Evolutionary conservation across 2,329 filamentous ascomycete genomes (phyloP), one percentile per base, ranked within the genome.

Genomic region (Cadophora sp.): DNA sequence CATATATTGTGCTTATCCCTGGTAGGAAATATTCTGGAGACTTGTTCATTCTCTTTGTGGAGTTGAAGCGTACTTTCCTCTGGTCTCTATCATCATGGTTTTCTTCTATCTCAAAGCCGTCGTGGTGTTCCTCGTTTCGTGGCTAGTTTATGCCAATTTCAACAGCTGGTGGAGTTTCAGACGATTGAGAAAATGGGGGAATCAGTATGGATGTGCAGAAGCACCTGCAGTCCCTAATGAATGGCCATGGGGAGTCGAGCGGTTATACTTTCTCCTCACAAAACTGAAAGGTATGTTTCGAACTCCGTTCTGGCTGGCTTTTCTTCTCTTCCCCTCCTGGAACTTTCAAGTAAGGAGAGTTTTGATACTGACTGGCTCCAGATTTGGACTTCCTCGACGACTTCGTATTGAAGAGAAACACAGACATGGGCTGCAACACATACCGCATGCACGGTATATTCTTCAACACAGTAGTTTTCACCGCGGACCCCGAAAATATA

Each of bases 401-500:
- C 22, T 30, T 72, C 6, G 56, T 72, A 6, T 50, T 65, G 9
- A 27, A 47, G 13, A 65, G 68, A 24, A 67, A 45, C 33, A 62
- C n/a, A 22, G 36, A 65, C 18, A 69, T 71, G 53, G 64, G 67
- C 3, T 48, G 47, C 20, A 22, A 67, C 8, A 73, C 73, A 3
- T 70, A 64, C 36, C 67, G 67, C 4, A 59, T 66, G 16, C 20
- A 67, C 24, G 50, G 51, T n/a, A 20, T 63, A 3, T 65, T 72
- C 50, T 66, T 70, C 33, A 45, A 24, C 39, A 79, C 81, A 1
- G 78, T 83, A 67, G 71, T 87, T 63, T 74, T 81, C 50, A 87
- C 84, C 0, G 78, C 58, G 48, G 74, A 78, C 14, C 76, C 76
- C 33, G 70, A 74, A 58, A 77, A 77, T 27, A 70, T 79, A 13